Percentiles rank a stretch among this genome's conserved stretches.
These are phyloP conservation scores for Aspergillus cristatus DNA, from an alignment of 495 filamentous ascomycete species.

Conservation along the genomic window DNA sequence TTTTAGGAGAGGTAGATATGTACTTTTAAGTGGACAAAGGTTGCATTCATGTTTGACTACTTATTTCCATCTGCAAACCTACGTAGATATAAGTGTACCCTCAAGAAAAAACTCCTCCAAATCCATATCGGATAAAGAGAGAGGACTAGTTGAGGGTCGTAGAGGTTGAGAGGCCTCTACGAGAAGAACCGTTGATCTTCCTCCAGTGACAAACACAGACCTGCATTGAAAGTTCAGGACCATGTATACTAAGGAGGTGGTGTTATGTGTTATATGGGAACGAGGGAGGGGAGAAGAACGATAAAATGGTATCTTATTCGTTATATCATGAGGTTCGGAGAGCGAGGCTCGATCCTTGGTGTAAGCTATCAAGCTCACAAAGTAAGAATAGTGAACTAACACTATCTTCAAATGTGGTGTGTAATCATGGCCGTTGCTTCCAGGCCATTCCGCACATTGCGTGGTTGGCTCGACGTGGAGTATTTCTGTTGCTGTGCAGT, in stretches of 20 bases:
- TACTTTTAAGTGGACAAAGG: too few relatives aligned
- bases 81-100: conserved; percentile 15
- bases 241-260: conserved; percentile 44
- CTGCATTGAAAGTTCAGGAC: conserved; percentile 37
- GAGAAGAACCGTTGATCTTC: conserved; percentile 30
- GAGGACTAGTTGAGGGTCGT: conserved; percentile 15
- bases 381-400: too few relatives aligned
- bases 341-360: too few relatives aligned
- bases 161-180: conserved; percentile 20
- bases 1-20: conserved; percentile 1
- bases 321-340: too few relatives aligned
- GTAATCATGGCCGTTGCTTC: too few relatives aligned
- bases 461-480: too few relatives aligned
- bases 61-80: background rate
- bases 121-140: conserved; percentile 13
- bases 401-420: too few relatives aligned
- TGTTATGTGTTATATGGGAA: conserved; percentile 1
- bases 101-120: conserved; percentile 11
- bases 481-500: too few relatives aligned
- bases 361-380: too few relatives aligned
- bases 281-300: background rate
- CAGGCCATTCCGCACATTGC: too few relatives aligned
- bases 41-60: too few relatives aligned
- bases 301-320: too few relatives aligned
- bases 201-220: conserved; percentile 46